Conservation (phyloP, 345 rosid species). For the Isatis tinctoria region DNA sequence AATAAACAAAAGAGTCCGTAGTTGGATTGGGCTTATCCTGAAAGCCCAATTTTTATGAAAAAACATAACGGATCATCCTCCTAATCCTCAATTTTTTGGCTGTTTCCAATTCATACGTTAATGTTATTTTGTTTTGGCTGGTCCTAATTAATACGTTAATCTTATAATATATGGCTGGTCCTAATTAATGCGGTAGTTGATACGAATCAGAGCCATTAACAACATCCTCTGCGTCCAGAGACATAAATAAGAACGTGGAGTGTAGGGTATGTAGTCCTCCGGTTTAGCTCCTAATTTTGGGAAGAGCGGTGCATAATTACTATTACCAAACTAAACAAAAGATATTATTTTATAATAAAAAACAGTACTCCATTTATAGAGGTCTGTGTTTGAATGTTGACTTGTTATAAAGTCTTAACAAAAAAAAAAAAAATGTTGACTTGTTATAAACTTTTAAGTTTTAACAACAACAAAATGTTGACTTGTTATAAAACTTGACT, state of each 20-base stretch:
- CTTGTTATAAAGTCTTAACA: too few species aligned
- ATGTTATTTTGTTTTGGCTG: not conserved
- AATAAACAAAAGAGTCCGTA: not conserved
- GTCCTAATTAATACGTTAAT: not conserved
- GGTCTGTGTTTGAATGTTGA: too few species aligned
- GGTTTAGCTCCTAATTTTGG: not conserved
- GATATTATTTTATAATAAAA: too few species aligned
- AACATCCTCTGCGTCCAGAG: not conserved
- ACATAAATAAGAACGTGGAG: not conserved
- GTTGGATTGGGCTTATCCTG: not conserved
- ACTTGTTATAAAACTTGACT: slow-evolving; percentile 12
- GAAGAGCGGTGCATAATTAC: not conserved
- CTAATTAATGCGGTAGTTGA: not conserved
- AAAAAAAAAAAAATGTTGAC: not conserved
- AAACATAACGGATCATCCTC: not conserved
- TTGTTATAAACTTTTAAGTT: too few species aligned
- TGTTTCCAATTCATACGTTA: too few species aligned
- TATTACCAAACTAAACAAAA: not conserved
- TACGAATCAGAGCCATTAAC: not conserved
- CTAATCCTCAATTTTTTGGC: not conserved
- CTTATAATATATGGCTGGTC: not conserved
- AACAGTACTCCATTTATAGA: too few species aligned
- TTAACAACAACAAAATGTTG: not conserved
- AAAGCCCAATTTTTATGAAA: not conserved
- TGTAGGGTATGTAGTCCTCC: not conserved